Evolutionary conservation across 2,329 filamentous ascomycete genomes (phyloP), one percentile per base, ranked within the genome.

Genomic region (Blastomyces emzantsi): DNA sequence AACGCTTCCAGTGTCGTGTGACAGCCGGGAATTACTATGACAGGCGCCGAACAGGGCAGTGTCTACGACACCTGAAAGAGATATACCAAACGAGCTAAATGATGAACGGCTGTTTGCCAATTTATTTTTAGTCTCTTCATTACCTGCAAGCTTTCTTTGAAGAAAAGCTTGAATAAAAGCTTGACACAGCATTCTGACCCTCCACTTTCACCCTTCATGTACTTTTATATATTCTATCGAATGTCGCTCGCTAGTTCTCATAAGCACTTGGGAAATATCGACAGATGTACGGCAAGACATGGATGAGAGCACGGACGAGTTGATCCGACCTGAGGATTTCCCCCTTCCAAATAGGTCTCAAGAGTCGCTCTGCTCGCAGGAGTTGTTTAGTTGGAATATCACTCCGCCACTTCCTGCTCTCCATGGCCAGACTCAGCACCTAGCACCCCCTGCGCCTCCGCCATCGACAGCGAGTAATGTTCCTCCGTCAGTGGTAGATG

Each of bases 261-360:
- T 3, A n/a, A 55, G 19, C n/a, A 36, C 28, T 17, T n/a, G 28
- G 22, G 11, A 55, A 55, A 2, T 22, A 36, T 33, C 30, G 17
- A 33, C 30, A 2, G 30, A 22, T 7, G 33, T 39, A 55, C 17
- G 28, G 55, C 55, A 41, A 57, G n/a, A 13, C 36, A 57, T 57
- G 55, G 55, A 57, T n/a, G 55, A 57, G 19, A 57, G 36, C 36
- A 57, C 55, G 25, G 55, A 28, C 33, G 55, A 41, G 17, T 25
- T 57, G 55, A 57, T 57, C 55, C 30, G 36, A 9, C 55, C 55
- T 15, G 55, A 57, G 19, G 55, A 57, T 57, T 57, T 57, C n/a
- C 55, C 55, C 30, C 33, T 57, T 57, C 55, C 55, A 41, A 57
- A 57, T 41, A 57, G 33, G 33, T 57, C 55, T 25, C 55, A 57